Evolutionary conservation across 768 basidiomycete species (phyloP), one percentile per base, ranked within the genome.

Genomic region (Calocera viscosa): DNA sequence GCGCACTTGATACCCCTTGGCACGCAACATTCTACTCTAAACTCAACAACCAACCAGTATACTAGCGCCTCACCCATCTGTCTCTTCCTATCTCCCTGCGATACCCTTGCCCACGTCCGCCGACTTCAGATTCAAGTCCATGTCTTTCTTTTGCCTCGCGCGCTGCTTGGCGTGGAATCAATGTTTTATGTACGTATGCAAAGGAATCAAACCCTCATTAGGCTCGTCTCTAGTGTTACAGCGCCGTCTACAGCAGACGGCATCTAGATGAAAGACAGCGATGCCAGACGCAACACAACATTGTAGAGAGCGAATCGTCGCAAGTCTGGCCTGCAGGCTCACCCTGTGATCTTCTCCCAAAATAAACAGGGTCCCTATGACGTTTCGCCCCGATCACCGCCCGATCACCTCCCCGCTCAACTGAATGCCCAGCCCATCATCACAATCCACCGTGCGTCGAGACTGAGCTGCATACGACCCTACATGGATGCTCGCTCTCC

Each of bases 1-100:
- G 53, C 53, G 53, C 53, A 60, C 53, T 60, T 60, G 53, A 60
- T 60, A 60, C 53, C 53, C 53, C 22, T 30, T 60, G 11, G 53
- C 53, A 60, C 22, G 53, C 53, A 60, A 60, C 53, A 60, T 19
- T 60, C 26, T 60, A 60, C 10, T 22, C 11, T 60, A 60, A 28
- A 32, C 53, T 60, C 53, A 60, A 24, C 43, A 47, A 60, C 26
- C 11, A 60, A 11, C 53, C 53, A 60, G 53, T 60, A 60, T 60
- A 26, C 53, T 60, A 28, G 53, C 53, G 24, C 2, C 30, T 32
- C 53, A 26, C 2, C 22, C 19, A 19, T 60, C 53, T 60, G 2
- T 60, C 53, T 60, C 30, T 60, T 19, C 30, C 24, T 60, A 5
- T 10, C 30, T 2, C 26, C 16, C 24, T 30, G 30, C 19, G 53